Conservation (phyloP, 345 rosid genomes). For the Carallia brachiata region DNA sequence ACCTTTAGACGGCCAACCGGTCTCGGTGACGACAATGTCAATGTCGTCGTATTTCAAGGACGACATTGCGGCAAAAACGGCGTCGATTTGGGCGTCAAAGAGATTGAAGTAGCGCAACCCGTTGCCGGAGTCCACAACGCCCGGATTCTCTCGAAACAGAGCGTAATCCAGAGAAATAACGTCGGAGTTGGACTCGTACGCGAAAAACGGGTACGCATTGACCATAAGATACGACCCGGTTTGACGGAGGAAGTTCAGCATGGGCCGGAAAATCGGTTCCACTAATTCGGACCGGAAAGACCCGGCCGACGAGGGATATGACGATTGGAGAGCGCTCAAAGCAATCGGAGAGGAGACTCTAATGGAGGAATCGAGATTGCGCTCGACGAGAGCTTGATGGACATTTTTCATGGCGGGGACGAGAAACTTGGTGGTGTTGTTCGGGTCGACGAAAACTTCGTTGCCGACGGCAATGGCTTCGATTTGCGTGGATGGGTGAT, state of each 20-base stretch:
- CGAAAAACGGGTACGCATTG: conserved; percentile 90
- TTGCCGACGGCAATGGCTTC: conserved; percentile 93
- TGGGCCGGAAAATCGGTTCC: conserved; percentile 65
- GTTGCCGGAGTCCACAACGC: conserved; percentile 79
- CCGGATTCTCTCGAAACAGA: conserved; percentile 82
- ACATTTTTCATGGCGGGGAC: conserved; percentile 82
- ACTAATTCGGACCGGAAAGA: conserved; percentile 74
- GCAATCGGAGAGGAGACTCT: conserved; percentile 90
- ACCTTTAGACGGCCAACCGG: conserved; percentile 96
- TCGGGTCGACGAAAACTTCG: conserved; percentile 86
- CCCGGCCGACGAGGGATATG: conserved; percentile 93
- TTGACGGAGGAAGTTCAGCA: conserved; percentile 79
- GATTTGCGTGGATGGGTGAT: conserved; percentile 69
- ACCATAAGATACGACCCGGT: conserved; percentile 93
- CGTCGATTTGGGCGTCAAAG: conserved; percentile 95
- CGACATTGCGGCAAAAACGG: conserved; percentile 86
- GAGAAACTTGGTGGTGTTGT: conserved; percentile 66
- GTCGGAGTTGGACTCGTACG: conserved; percentile 85
- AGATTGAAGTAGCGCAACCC: conserved; percentile 74
- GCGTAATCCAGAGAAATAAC: conserved; percentile 92
- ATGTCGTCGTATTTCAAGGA: conserved; percentile 74
- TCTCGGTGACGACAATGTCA: conserved; percentile 69
- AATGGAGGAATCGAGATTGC: conserved; percentile 57
- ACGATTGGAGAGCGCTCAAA: conserved; percentile 65
- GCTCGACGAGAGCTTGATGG: conserved; percentile 60